These are phyloP conservation scores for Avena eriantha DNA, from an alignment of 176 grass and related monocot species.

Conservation along the genomic window DNA sequence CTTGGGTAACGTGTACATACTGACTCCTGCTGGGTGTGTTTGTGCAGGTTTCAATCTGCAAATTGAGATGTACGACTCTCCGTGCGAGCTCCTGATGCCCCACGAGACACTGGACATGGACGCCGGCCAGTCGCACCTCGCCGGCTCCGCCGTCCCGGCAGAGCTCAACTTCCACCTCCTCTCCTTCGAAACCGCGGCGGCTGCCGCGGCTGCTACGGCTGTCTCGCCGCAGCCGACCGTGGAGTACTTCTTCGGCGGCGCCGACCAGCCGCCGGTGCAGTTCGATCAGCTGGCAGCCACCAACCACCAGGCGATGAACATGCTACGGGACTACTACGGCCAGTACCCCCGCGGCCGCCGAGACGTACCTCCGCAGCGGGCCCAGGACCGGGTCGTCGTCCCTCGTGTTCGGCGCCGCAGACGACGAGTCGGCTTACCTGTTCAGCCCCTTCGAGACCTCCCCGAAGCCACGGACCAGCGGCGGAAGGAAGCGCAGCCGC, in stretches of 20 bases:
- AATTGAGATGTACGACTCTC: conserved; percentile 55
- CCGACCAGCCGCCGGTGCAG: conserved; percentile 39
- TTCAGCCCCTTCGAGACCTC: conserved; percentile 39
- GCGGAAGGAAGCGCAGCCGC: conserved; percentile 50
- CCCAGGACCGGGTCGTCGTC: conserved; percentile 38
- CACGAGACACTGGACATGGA: conserved; percentile 47
- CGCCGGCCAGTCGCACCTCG: conserved; percentile 42
- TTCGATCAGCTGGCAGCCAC: conserved; percentile 35
- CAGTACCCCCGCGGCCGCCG: conserved; percentile 27
- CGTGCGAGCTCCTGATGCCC: conserved; percentile 57
- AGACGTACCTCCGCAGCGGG: conserved; percentile 43
- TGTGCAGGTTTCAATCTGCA: background rate
- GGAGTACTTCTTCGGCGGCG: conserved; percentile 52
- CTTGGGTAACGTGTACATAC: background rate
- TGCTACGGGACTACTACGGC: conserved; percentile 55
- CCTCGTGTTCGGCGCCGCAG: conserved; percentile 52
- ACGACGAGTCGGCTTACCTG: conserved; percentile 48
- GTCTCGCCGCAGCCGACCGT: conserved; percentile 45
- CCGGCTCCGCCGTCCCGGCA: conserved; percentile 7
- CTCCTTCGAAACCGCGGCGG: conserved; percentile 38
- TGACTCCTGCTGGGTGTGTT: background rate
- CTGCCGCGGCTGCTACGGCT: background rate
- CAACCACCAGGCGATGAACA: conserved; percentile 46
- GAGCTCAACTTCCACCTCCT: conserved; percentile 64
- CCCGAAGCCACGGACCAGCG: conserved; percentile 30